phyloP scores from a whole-genome alignment of 768 basidiomycete species.

The Lactarius sp. region DNA sequence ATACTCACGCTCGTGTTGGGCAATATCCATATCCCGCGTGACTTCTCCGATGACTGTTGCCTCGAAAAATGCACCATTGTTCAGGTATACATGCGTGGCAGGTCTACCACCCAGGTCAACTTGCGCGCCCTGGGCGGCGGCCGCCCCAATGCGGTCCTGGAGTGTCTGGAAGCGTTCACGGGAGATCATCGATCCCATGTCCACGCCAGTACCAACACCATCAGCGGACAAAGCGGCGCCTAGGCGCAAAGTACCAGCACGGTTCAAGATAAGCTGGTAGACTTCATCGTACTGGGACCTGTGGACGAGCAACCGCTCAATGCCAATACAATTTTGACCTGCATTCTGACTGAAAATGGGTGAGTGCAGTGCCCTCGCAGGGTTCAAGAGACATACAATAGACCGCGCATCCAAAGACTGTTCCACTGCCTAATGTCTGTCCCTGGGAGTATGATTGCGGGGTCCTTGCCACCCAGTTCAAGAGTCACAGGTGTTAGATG shows the following conservation, averaged over 20 bases:
- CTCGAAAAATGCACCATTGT: conserved; percentile 75
- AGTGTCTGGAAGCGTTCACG: conserved; percentile 41
- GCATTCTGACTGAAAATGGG: conserved; percentile 66
- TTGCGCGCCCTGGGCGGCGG: conserved; percentile 61
- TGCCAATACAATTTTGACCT: conserved; percentile 97
- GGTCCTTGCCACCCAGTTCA: conserved; percentile 95
- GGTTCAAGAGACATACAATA: conserved; percentile 59
- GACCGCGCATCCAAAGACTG: conserved; percentile 83
- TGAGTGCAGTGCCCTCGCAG: neutral
- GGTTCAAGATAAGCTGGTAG: conserved; percentile 56
- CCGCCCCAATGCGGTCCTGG: conserved; percentile 61
- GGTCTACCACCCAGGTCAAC: conserved; percentile 59
- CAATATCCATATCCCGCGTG: conserved; percentile 63
- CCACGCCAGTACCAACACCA: conserved; percentile 67
- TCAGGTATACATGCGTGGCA: conserved; percentile 60
- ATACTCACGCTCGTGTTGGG: conserved; percentile 69
- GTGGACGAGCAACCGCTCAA: conserved; percentile 90
- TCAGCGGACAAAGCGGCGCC: conserved; percentile 73
- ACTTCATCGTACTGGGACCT: conserved; percentile 70
- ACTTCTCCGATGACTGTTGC: conserved; percentile 87
- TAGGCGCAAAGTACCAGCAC: conserved; percentile 63
- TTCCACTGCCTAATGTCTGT: conserved; percentile 80
- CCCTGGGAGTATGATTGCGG: conserved; percentile 80
- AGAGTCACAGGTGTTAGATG: conserved; percentile 89
- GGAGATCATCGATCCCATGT: conserved; percentile 69